phyloP scores from a whole-genome alignment of 176 grass and related monocot species.

The Dendrocalamus sinicus region DNA sequence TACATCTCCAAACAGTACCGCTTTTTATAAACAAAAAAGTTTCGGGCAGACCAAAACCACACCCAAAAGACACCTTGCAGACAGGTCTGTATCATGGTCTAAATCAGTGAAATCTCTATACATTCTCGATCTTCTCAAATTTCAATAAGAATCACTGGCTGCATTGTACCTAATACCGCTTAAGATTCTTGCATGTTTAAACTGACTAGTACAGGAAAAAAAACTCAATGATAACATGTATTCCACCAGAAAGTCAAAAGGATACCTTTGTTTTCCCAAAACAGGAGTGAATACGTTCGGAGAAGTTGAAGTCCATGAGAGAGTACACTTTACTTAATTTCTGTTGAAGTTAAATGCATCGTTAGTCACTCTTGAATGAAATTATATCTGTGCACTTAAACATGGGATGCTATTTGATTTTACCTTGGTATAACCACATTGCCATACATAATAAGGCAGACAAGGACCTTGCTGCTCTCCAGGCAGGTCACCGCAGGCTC shows the following conservation, averaged over 20 bases:
- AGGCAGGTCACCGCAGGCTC: slow-evolving; percentile 81
- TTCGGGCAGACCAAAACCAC: not conserved
- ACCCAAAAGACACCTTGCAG: not conserved
- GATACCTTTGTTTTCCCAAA: slow-evolving; percentile 80
- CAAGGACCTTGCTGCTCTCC: slow-evolving; percentile 67
- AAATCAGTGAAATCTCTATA: not conserved
- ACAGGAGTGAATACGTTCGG: slow-evolving; percentile 68
- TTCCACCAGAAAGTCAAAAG: not conserved
- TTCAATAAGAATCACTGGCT: not conserved
- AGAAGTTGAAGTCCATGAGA: slow-evolving; percentile 80
- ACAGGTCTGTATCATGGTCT: not conserved
- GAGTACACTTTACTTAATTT: slow-evolving; percentile 69
- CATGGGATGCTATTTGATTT: not conserved
- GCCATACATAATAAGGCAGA: slow-evolving; percentile 81
- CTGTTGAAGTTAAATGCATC: slow-evolving; percentile 40
- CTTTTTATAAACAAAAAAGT: not conserved
- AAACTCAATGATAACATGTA: not conserved
- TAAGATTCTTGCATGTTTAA: not conserved
- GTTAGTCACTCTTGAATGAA: not conserved
- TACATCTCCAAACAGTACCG: not conserved
- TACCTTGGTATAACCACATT: slow-evolving; percentile 86
- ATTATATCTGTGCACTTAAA: slow-evolving; percentile 5
- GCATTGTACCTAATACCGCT: not conserved
- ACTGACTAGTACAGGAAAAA: not conserved
- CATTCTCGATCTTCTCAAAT: not conserved